Base-by-base conservation (phyloP, 1,284 basidiomycete genomes). In the Sutorius eximius region DNA sequence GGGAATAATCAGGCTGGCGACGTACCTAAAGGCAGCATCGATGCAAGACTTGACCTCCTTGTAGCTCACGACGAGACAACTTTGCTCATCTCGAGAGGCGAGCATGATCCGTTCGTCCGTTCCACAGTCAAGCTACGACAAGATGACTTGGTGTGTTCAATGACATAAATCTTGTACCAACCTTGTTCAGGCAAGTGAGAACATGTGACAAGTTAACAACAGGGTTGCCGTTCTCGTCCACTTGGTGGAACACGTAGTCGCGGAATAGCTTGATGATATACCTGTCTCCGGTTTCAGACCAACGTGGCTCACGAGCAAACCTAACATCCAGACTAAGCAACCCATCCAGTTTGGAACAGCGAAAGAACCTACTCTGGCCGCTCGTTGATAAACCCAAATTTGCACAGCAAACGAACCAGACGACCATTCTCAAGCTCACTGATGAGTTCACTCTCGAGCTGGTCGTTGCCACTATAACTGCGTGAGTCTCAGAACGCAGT, bases 181-280 rank as follows among this genome's bases (percentile, higher is more conserved):
- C 91, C 83, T 97, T 98, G 77, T 93, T 96, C 57, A 97, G 75
- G 67, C 90, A 93, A 1, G 86, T 83, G 29, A 98, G 75, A n/a
- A 98, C 94, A 73, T 98, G 94, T 1, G 86, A 84, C 57, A 98
- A 74, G 69, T 97, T 95, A 51, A 98, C 80, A 12, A 98, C 86
- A 0, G 97, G 95, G 55, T 89, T 87, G 11, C 93, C 93, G 58
- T 87, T 82, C 66, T 95, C 92, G 62, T 97, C 94, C 42, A 97
- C 89, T 66, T 96, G 93, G 71, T 99, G 97, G 76, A 99, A 99
- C 42, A 99, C 95, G 67, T 93, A 95, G 74, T 99, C 97, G 29
- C 97, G 84, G 82, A 99, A 99, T 48, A 99, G 83, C 78, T 97
- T 98, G 78, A 99, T 83, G 65, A 99, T 93, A 71, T 99, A 99